Percentiles rank a stretch among this genome's conserved stretches.
These are phyloP conservation scores for Pterocarpus santalinus DNA, from an alignment of 306 rosid genomes.

Conservation along the genomic window DNA sequence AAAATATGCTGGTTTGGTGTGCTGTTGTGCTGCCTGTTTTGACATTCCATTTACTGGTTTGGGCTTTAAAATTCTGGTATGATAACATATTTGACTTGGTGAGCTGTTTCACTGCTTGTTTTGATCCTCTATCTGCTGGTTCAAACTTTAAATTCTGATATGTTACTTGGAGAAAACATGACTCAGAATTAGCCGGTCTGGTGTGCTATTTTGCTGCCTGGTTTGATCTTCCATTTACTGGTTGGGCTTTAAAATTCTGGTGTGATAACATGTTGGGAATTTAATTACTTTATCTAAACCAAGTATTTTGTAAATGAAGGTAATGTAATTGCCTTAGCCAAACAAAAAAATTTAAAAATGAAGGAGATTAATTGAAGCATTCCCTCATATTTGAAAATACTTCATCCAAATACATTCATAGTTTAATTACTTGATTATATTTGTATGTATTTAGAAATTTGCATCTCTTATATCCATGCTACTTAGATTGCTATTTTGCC, in stretches of 20 bases:
- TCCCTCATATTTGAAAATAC: too few species aligned
- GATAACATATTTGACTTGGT: not conserved
- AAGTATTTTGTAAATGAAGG: too few species aligned
- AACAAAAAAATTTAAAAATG: too few species aligned
- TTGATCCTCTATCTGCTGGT: not conserved
- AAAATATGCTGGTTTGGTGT: not conserved
- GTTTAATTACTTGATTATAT: too few species aligned
- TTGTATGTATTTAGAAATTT: too few species aligned
- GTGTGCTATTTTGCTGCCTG: not conserved
- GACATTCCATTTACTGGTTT: not conserved
- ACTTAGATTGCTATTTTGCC: not conserved
- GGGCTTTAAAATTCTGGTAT: not conserved
- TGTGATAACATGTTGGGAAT: too few species aligned
- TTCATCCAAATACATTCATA: too few species aligned
- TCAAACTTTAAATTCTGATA: not conserved
- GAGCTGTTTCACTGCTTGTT: not conserved
- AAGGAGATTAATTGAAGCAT: too few species aligned
- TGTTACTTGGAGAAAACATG: not conserved
- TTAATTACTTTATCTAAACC: too few species aligned
- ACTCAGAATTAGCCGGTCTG: not conserved
- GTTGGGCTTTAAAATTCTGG: too few species aligned
- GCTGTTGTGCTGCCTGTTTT: not conserved
- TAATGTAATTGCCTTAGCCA: too few species aligned
- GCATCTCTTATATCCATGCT: not conserved
- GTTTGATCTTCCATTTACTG: too few species aligned